phyloP scores from a whole-genome alignment of 352 stramenopile species.

The Pelagophyceae sp. region DNA sequence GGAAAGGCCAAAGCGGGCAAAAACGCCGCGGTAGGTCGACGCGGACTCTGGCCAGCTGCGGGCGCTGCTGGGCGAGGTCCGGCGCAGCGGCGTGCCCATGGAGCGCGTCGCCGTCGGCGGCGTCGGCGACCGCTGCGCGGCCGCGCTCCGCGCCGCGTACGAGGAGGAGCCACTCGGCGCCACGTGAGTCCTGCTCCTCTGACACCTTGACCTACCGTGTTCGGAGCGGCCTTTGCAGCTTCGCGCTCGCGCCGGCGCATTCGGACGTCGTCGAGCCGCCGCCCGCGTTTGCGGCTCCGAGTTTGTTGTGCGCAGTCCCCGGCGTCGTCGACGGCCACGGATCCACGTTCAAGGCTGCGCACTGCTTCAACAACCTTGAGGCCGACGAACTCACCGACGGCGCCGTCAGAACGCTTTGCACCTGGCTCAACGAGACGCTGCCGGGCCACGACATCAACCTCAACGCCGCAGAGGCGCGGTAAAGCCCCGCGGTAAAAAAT shows the following conservation, averaged over 20 bases:
- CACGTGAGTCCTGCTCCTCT: no score
- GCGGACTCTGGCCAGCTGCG: not conserved
- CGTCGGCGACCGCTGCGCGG: not conserved
- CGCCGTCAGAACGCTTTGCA: not conserved
- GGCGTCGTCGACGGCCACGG: no score
- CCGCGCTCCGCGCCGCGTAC: not conserved
- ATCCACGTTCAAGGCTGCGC: no score
- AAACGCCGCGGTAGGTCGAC: not conserved
- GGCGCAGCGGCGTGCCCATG: not conserved
- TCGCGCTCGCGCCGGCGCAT: no score
- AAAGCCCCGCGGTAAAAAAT: no score
- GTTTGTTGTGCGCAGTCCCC: no score
- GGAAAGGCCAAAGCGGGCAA: not conserved
- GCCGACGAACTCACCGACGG: not conserved
- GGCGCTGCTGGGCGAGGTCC: not conserved
- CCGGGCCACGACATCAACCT: not conserved
- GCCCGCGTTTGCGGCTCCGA: no score
- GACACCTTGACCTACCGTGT: no score
- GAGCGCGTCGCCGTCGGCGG: not conserved
- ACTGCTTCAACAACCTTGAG: not conserved
- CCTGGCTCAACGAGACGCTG: slow-evolving; percentile 4
- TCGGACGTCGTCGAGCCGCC: not conserved
- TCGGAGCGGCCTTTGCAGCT: no score
- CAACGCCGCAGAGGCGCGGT: no score
- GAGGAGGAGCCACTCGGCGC: no score